phyloP scores from a whole-genome alignment of 495 filamentous ascomycete genomes.

The Pseudoneurospora amorphoporcata region DNA sequence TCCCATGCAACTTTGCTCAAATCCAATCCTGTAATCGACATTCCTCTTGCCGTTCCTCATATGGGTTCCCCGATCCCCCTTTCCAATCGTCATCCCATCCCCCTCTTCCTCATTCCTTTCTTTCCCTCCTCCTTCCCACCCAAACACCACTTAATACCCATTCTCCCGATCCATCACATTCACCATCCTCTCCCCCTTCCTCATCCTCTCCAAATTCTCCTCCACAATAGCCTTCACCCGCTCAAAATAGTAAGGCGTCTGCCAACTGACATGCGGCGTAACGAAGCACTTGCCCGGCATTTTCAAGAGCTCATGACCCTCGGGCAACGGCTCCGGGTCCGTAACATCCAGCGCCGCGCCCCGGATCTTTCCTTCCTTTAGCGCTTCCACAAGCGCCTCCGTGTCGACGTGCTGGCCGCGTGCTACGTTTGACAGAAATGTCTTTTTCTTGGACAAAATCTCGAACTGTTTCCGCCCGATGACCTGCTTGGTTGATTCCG shows the following conservation, averaged over 20 bases:
- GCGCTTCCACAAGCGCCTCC: conserved; percentile 52
- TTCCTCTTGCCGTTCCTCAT: too few species aligned
- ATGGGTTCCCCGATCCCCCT: too few species aligned
- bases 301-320: conserved; percentile 61
- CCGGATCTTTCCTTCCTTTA: conserved; percentile 47
- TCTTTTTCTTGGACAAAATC: conserved; percentile 45
- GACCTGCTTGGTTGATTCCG: conserved; percentile 52
- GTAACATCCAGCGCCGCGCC: conserved; percentile 80
- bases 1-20: neutral
- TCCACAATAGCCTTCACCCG: conserved; percentile 47
- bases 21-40: too few species aligned
- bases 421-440: conserved; percentile 65
- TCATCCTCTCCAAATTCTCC: conserved; percentile 22
- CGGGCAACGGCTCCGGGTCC: conserved; percentile 72
- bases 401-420: conserved; percentile 64
- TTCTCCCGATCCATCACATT: conserved; percentile 11
- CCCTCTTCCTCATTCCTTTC: too few species aligned
- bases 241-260: conserved; percentile 46
- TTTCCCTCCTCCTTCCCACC: too few species aligned
- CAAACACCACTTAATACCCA: neutral
- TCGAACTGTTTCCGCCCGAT: conserved; percentile 56
- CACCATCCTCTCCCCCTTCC: conserved; percentile 17
- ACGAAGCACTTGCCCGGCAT: conserved; percentile 56
- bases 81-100: too few species aligned
- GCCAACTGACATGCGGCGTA: conserved; percentile 69